phyloP scores from a whole-genome alignment of 805 yeast genomes.

The Ogataea populi-albae region DNA sequence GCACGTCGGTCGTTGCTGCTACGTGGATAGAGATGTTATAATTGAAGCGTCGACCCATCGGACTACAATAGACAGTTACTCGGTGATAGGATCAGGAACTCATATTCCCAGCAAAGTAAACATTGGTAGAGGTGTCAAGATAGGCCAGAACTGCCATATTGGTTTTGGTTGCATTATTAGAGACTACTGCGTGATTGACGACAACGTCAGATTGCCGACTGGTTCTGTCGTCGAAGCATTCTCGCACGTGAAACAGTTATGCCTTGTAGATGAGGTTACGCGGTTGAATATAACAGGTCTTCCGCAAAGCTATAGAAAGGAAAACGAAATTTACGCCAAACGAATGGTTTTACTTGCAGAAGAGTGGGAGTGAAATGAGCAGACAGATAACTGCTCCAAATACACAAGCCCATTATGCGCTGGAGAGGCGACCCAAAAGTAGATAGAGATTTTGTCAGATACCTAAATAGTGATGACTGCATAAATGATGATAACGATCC shows the following conservation, averaged over 20 bases:
- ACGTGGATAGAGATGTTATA: conserved; percentile 30
- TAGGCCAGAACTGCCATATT: conserved; percentile 42
- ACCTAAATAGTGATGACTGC: background rate
- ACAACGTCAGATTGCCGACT: conserved; percentile 41
- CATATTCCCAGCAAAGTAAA: conserved; percentile 32
- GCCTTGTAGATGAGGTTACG: background rate
- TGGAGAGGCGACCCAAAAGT: too few relatives aligned
- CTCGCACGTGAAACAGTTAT: conserved; percentile 34
- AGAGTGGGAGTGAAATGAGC: too few relatives aligned
- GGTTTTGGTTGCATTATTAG: conserved; percentile 39
- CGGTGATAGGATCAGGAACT: conserved; percentile 38
- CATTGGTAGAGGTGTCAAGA: conserved; percentile 48
- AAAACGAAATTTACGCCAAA: conserved; percentile 22
- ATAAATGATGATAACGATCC: background rate
- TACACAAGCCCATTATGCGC: too few relatives aligned
- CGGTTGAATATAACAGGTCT: conserved; percentile 16
- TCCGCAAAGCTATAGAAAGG: conserved; percentile 28
- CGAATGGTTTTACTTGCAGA: conserved; percentile 6
- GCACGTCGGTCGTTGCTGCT: conserved; percentile 45
- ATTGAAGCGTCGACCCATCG: conserved; percentile 35
- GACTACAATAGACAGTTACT: conserved; percentile 46
- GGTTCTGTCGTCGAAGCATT: conserved; percentile 51
- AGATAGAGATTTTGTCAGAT: too few relatives aligned
- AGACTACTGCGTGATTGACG: conserved; percentile 50
- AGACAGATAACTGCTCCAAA: too few relatives aligned